Evolutionary conservation across 1,284 basidiomycete species (phyloP), one percentile per base, ranked within the genome.

Genomic region (Ceratobasidium sp.): DNA sequence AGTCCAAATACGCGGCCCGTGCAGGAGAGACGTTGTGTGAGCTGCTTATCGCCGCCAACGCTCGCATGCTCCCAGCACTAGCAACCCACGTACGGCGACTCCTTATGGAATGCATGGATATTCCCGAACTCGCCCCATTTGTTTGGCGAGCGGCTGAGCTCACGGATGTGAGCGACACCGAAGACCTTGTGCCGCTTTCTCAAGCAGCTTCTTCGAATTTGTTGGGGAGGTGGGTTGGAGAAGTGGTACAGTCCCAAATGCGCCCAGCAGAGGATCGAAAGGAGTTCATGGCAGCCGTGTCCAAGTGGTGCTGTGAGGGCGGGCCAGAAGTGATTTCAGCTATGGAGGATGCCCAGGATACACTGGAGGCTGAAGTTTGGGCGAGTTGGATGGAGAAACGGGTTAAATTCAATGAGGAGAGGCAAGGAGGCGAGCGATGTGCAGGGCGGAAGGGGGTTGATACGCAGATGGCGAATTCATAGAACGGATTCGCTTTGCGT

Each of bases 41-140:
- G 16, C 53, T 69, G 36, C 65, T 69, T 18, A 69, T 57, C 52
- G 65, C 65, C 14, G 65, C 65, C 23, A 57, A 55, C 18, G 65
- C 65, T 14, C 65, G 65, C n/a, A 69, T 69, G 53, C 52, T 69
- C 9, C 65, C 65, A 12, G 28, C 50, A 3, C 65, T 69, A 2
- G 65, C 53, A 2, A 52, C 26, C n/a, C 65, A 30, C 9, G 52
- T 57, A n/a, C 52, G 65, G 8, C 23, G 30, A 8, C 52, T 69
- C 3, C 52, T 36, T 1, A 18, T 18, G 34, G 26, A 45, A 21
- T 52, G 58, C 28, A 69, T 69, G 65, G 23, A 46, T 21, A 30
- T 26, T 1, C 65, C 53, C 21, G 65, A 69, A n/a, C 39, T 57
- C 21, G 65, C 65, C 5, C 65, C 65, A 2, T 39, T 57, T 8